Evolutionary conservation across 23 red algal genomes (phyloP), one percentile per base, ranked within the genome.

Genomic region (Chondrus crispus): DNA sequence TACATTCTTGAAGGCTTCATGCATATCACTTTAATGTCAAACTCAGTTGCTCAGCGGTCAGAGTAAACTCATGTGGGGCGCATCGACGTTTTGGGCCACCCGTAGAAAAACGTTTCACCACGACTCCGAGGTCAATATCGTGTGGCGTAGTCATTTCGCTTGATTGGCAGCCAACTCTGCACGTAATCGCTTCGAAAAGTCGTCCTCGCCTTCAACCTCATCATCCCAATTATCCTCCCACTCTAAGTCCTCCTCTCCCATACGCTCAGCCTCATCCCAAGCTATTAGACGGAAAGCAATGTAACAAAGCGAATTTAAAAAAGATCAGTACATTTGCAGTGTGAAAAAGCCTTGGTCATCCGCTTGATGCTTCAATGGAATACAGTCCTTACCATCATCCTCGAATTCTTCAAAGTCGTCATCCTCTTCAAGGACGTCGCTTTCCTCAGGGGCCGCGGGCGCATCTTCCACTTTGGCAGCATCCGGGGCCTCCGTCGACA

Each of bases 211-310:
- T 44, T 82, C 85, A 3, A 89, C 90, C 74, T 97, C 95, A 40
- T 97, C 95, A 47, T 97, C 95, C 95, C 95, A 97, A 38, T 97
- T 91, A 52, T 97, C 95, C 78, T 97, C 79, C 95, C 95, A 97
- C 74, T 97, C 82, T 24, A 82, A 51, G 46, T 66, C 83, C n/a
- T 92, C 68, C 13, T 70, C 62, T 19, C 24, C 39, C 58, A 10
- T 24, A 22, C 45, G 46, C 24, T 85, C 51, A 53, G 44, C 53
- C 16, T 85, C 82, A 9, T 69, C 84, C 71, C 74, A 89, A n/a
- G 51, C 93, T 89, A 74, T 10, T 38, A 41, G 14, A 41, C 16
- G 55, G 20, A 18, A 12, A 19, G 55, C 13, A 13, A 13, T 41
- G 26, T 16, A 19, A 43, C 73, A 37, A 28, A 68, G n/a, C 57